phyloP scores from a whole-genome alignment of 306 rosid species.

The Quercus suber region DNA sequence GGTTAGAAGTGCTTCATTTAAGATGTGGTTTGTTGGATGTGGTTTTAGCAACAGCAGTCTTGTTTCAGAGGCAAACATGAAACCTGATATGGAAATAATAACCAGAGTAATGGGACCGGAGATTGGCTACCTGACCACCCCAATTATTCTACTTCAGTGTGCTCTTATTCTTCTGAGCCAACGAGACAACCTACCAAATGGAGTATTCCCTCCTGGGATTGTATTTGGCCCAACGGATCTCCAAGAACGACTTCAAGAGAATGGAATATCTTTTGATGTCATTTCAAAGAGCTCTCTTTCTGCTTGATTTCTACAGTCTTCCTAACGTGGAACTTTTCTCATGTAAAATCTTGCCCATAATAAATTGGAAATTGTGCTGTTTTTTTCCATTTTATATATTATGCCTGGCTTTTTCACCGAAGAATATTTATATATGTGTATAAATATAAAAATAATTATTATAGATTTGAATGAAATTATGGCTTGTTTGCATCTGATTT shows the following conservation, averaged over 20 bases:
- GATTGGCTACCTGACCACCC: conserved; percentile 82
- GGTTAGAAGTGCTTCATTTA: conserved; percentile 67
- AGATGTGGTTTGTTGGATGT: conserved; percentile 86
- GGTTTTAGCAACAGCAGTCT: conserved; percentile 52
- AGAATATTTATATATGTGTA: neutral
- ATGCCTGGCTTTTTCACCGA: neutral
- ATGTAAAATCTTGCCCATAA: neutral
- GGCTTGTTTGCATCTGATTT: conserved; percentile 12
- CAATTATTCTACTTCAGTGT: conserved; percentile 74
- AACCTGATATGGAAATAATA: conserved; percentile 72
- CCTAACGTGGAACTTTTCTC: neutral
- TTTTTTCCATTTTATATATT: neutral
- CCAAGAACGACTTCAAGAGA: conserved; percentile 65
- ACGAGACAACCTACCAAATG: conserved; percentile 63
- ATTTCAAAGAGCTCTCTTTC: conserved; percentile 50
- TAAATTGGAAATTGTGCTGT: neutral
- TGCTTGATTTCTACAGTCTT: conserved; percentile 21
- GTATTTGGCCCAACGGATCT: conserved; percentile 81
- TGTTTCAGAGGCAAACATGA: conserved; percentile 34
- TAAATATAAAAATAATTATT: neutral
- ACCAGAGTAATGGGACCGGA: conserved; percentile 86
- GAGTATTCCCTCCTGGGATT: conserved; percentile 69
- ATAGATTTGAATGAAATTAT: neutral
- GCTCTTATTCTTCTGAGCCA: conserved; percentile 66
- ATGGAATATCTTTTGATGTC: conserved; percentile 75